These are phyloP conservation scores for Coemansia sp. DNA, from an alignment of 192 early-diverging fungal species.

Conservation along the genomic window DNA sequence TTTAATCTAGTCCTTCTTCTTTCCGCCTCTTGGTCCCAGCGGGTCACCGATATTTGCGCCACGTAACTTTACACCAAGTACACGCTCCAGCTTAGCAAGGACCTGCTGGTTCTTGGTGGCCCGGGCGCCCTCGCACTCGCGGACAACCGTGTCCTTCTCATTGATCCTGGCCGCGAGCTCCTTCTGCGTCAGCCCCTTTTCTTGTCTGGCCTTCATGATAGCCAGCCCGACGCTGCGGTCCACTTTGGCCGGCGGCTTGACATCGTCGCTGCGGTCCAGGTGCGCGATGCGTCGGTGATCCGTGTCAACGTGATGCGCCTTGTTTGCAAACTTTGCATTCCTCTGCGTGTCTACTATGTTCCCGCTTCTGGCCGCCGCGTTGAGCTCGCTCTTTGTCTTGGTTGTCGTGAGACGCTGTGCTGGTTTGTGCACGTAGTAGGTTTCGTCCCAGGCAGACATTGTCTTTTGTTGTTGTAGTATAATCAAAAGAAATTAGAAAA, in stretches of 20 bases:
- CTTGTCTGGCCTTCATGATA: slow-evolving; percentile 78
- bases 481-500: slow-evolving; percentile 1
- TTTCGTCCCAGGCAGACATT: slow-evolving; percentile 9
- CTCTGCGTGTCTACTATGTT: slow-evolving; percentile 16
- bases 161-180: slow-evolving; percentile 86
- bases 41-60: slow-evolving; percentile 73
- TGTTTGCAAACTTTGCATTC: slow-evolving; percentile 50
- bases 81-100: slow-evolving; percentile 85
- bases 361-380: slow-evolving; percentile 22
- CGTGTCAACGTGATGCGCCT: slow-evolving; percentile 58
- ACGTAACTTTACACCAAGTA: slow-evolving; percentile 83
- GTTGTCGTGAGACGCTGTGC: slow-evolving; percentile 2
- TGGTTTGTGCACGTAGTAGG: slow-evolving; percentile 21
- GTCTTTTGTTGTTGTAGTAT: background rate
- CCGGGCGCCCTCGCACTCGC: slow-evolving; percentile 87
- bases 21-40: slow-evolving; percentile 34
- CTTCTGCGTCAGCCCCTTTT: slow-evolving; percentile 83
- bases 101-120: slow-evolving; percentile 90
- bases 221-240: slow-evolving; percentile 73
- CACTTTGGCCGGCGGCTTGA: slow-evolving; percentile 68
- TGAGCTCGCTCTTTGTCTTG: slow-evolving; percentile 10
- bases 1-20: slow-evolving; percentile 2
- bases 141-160: slow-evolving; percentile 88
- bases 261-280: slow-evolving; percentile 84
- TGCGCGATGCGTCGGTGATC: slow-evolving; percentile 82